Percentiles rank a stretch among this genome's conserved stretches.
These are phyloP conservation scores for Nakaseomyces sp. DNA, from an alignment of 1,139 yeast genomes.

Conservation along the genomic window DNA sequence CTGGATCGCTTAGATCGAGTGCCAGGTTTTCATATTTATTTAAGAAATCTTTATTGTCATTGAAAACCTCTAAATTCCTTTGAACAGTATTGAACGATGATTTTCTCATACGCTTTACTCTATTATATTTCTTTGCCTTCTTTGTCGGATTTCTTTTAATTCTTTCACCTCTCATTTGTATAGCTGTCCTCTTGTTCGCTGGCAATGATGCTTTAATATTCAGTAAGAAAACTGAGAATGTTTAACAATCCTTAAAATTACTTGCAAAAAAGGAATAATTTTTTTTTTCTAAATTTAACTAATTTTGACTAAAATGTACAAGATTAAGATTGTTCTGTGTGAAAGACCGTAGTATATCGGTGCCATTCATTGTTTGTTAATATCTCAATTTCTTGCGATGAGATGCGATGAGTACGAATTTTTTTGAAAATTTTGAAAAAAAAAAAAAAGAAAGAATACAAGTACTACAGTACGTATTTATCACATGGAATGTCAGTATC, in stretches of 20 bases:
- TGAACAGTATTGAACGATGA: slow-evolving; percentile 27
- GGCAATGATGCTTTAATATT: too few relatives aligned
- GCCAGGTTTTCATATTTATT: slow-evolving; percentile 25
- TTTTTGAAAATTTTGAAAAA: background rate
- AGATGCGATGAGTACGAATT: slow-evolving; percentile 6
- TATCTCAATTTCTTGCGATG: too few relatives aligned
- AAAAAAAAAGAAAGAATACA: background rate
- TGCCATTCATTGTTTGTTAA: too few relatives aligned
- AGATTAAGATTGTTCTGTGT: too few relatives aligned
- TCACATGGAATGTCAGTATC: background rate
- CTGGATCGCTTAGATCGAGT: slow-evolving; percentile 13
- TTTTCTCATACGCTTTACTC: slow-evolving; percentile 21
- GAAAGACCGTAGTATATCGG: too few relatives aligned
- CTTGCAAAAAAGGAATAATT: too few relatives aligned
- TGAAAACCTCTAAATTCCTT: slow-evolving; percentile 25
- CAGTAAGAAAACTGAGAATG: too few relatives aligned
- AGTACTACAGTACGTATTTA: background rate
- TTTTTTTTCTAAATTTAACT: too few relatives aligned
- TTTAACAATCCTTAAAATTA: too few relatives aligned
- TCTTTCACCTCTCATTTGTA: slow-evolving; percentile 3
- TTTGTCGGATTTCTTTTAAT: slow-evolving; percentile 6
- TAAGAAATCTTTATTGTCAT: slow-evolving; percentile 20
- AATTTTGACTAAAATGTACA: too few relatives aligned
- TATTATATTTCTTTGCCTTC: slow-evolving; percentile 1
- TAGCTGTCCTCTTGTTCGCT: background rate